Evolutionary conservation across 805 yeast species (phyloP).

Genomic region (Zygosaccharomyces rouxii): DNA sequence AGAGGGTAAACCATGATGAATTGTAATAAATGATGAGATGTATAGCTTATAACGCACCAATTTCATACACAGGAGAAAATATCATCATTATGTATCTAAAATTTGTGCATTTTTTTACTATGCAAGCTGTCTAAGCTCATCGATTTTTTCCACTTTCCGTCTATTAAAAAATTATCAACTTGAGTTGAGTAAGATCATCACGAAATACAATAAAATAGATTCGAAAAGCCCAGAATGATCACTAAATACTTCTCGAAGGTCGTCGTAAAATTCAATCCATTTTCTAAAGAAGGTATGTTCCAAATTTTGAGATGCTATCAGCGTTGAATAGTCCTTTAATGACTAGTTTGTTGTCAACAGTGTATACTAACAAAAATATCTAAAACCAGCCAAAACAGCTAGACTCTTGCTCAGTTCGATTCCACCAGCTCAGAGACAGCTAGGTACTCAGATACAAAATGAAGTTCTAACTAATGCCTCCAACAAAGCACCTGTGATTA

Average conservation of each 20-base stretch:
- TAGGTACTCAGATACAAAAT: conserved; percentile 54
- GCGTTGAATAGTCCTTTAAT: background rate
- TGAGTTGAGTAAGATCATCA: background rate
- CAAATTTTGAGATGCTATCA: background rate
- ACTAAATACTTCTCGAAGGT: conserved; percentile 84
- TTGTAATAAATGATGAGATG: conserved; percentile 20
- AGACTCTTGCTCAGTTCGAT: conserved; percentile 73
- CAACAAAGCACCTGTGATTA: conserved; percentile 52
- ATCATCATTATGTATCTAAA: background rate
- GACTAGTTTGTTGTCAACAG: background rate
- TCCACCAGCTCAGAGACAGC: conserved; percentile 66
- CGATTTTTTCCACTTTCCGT: background rate
- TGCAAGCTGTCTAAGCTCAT: background rate
- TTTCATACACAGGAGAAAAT: background rate
- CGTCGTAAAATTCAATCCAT: conserved; percentile 72
- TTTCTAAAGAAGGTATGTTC: conserved; percentile 54
- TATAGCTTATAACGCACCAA: background rate
- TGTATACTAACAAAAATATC: conserved; percentile 1
- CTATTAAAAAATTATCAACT: conserved; percentile 1
- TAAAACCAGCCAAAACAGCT: conserved; percentile 58
- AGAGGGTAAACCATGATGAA: conserved; percentile 20
- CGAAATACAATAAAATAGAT: background rate
- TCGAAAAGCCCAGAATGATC: conserved; percentile 49
- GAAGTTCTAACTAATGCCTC: conserved; percentile 51
- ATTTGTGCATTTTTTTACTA: background rate